Evolutionary conservation across 2,329 filamentous ascomycete genomes (phyloP), one percentile per base, ranked within the genome.

Genomic region (Fonsecaea pedrosoi): DNA sequence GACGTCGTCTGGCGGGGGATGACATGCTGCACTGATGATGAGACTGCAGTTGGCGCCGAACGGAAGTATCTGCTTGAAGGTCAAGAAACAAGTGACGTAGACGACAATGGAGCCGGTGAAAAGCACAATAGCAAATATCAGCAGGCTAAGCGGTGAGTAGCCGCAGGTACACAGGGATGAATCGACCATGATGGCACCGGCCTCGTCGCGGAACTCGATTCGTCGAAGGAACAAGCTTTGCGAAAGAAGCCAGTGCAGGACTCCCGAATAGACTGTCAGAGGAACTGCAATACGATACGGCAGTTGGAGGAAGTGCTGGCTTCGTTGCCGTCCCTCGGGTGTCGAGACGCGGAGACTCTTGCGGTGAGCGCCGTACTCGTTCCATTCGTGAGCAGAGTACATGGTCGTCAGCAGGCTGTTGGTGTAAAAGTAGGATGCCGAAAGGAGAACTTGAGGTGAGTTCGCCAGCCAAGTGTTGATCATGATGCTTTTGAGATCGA

Each of bases 221-320:
- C 25, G 25, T 25, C 25, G 25, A 3, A 25, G 25, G 25, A 25
- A 25, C 25, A 25, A 25, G 34, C 78, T 78, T 67, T 82, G 80
- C 0, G 80, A 84, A 4, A 82, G 71, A 9, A 84, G 73, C 81
- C 81, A 84, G 67, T 84, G 81, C 58, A 84, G 71, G 0, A 80
- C 0, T 0, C 73, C 74, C 0, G 74, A 78, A 0, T 71, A 69
- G 0, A 71, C 59, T 0, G 79, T 71, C 0, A 83, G 70, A 0
- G 82, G 80, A 0, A 82, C 38, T 0, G 76, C 76, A 48, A 81
- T 84, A 3, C 74, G 74, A 18, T 79, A 78, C 0, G 81, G 82
- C 0, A 85, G 72, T 1, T 75, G 77, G 4, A 84, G 77, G 58
- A 78, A 82, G 65, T 82, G 83, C 1, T 76, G 81, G 0, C 77